Evolutionary conservation across 2,329 filamentous ascomycete genomes (phyloP), one percentile per base, ranked within the genome.

Genomic region (Endoconidiophora laricicola): DNA sequence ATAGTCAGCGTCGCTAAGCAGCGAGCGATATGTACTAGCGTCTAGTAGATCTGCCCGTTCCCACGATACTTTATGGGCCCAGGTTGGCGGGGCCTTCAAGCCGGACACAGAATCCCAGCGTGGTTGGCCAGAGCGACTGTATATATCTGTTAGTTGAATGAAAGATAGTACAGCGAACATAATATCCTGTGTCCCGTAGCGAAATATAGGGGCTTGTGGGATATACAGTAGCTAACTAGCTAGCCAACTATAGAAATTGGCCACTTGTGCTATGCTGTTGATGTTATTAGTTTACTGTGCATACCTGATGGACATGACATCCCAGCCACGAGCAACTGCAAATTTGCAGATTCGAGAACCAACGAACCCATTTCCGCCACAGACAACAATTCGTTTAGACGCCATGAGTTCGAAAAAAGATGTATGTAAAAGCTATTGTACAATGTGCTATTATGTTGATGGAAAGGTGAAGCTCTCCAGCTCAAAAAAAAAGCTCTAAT

Each of bases 291-390:
- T 45, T 26, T 24, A 45, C n/a, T n/a, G 18, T 20, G 44, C 58
- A 53, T 77, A 88, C 86, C 87, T 94, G 59, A 98, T 79, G 4
- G 88, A 95, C 20, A 80, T 90, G 44, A 96, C 90, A 52, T 87
- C 77, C 90, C 90, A 96, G 50, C 87, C 86, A 61, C 87, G 74
- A 43, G 80, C 75, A 46, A 86, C 80, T 42, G 86, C 91, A 49
- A 84, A 81, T 69, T 86, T 91, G 70, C 91, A 96, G 67, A 98
- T 94, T 50, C 90, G 76, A 22, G 72, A 74, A 66, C 86, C 86
- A 23, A 98, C 67, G 62, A 96, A 98, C 33, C 91, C 90, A 65
- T 86, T 95, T 53, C 90, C 90, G 57, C 91, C 91, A 57, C 85
- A 93, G 49, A 98, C 87, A 40, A 96, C 79, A 41, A 98, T 71